A percentile compares a stretch with the other conserved stretches of the same genome.
phyloP scores from a whole-genome alignment of 2,329 filamentous ascomycete genomes.

The Dactylellina parvicollis region DNA sequence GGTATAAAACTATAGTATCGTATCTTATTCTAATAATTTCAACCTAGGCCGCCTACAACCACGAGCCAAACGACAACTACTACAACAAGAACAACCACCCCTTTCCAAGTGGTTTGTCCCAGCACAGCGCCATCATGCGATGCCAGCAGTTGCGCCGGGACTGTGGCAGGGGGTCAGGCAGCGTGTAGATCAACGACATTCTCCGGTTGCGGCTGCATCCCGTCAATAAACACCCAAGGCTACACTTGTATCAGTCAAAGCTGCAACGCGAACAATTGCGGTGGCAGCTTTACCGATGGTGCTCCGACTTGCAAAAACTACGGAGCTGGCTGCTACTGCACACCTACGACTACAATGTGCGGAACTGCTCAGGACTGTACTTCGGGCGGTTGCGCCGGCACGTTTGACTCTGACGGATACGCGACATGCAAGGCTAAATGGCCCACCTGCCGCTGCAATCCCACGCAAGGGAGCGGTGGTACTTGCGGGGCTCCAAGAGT shows the following conservation, averaged over 20 bases:
- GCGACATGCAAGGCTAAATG: constrained; percentile 32
- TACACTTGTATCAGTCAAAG: constrained; percentile 21
- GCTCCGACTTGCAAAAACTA: constrained; percentile 22
- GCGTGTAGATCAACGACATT: constrained; percentile 17
- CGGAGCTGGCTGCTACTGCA: constrained; percentile 21
- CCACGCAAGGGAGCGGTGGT: constrained; percentile 1
- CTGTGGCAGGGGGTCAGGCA: constrained; percentile 6
- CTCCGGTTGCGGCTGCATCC: constrained; percentile 13
- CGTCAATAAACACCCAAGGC: constrained; percentile 21
- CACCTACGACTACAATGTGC: constrained; percentile 19
- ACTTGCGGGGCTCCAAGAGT: constrained; percentile 16
- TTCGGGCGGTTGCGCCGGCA: constrained; percentile 17
- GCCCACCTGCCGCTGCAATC: constrained; percentile 29
- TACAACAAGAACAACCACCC: constrained; percentile 19
- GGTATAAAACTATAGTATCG: too few relatives aligned
- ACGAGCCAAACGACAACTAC: not conserved
- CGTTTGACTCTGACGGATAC: constrained; percentile 14
- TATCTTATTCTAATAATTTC: not conserved
- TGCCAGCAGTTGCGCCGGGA: constrained; percentile 21
- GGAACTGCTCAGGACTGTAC: constrained; percentile 20
- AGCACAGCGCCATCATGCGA: constrained; percentile 22
- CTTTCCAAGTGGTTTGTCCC: constrained; percentile 25
- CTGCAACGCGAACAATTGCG: constrained; percentile 18
- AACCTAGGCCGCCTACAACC: not conserved
- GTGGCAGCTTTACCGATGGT: constrained; percentile 27